Evolutionary conservation across 176 grass and related monocot species (phyloP), one percentile per base, ranked within the genome.

Genomic region (Oryza punctata): DNA sequence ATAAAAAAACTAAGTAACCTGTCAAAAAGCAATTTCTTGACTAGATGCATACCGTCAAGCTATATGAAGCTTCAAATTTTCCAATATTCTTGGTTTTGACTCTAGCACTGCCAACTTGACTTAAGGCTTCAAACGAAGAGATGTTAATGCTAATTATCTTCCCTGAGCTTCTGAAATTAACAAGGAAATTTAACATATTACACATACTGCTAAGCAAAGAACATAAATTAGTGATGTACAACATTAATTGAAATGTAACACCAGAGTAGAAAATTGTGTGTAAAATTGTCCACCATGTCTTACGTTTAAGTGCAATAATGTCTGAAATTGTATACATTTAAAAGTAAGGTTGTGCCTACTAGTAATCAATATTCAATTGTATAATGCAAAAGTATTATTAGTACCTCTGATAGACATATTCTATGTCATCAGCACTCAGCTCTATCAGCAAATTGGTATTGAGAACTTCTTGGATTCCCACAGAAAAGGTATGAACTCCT

Each of bases 351-450:
- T 10, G 5, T 88, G 32, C 49, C 14, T 59, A 85, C 15, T 8
- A 24, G 21, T 63, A 28, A 26, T 49, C 15, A 59, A 19, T 59
- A 59, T 19, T 7, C 3, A n/a, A 6, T 5, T 68, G 69, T 63
- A 59, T 71, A 85, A 77, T 50, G 50, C 10, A 24, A 47, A 79
- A 49, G 10, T n/a, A 63, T 75, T 23, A 32, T 76, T 70, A 81
- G 29, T 92, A 97, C 95, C 91, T 94, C 73, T 97, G 92, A 78
- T 94, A 97, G 52, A 94, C 78, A 35, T 90, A 97, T 67, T 97
- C 72, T 57, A 97, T 93, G 82, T 94, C 92, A 88, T 94, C 95
- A 76, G 95, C 95, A 91, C 72, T 88, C 40, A 97, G 63, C 76
- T 97, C 95, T 86, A 97, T 67, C 70, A 91, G 79, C 59, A 94